Evolutionary conservation across 495 filamentous ascomycete species (phyloP).

Genomic region (Penicillium crystallinum): DNA sequence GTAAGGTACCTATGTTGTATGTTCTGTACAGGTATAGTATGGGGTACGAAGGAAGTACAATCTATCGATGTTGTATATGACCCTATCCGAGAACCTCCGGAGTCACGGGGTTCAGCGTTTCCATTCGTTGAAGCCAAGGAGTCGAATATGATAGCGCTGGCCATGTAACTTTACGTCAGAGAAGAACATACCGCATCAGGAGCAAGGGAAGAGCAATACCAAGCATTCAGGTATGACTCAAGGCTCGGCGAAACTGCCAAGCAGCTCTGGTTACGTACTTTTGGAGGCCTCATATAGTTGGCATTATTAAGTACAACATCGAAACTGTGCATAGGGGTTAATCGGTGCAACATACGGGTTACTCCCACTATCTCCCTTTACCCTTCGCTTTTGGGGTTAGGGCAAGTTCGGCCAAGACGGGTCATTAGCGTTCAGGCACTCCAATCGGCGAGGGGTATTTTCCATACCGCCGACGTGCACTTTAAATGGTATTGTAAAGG

Average conservation of each 20-base stretch:
- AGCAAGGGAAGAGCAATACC: constrained; percentile 6
- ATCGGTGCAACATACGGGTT: no score
- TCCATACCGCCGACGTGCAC: background rate
- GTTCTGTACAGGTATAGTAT: background rate
- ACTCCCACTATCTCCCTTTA: no score
- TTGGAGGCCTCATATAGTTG: no score
- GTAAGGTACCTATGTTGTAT: background rate
- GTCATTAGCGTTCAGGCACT: constrained; percentile 1
- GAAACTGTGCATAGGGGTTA: no score
- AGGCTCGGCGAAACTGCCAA: constrained; percentile 1
- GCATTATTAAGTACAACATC: no score
- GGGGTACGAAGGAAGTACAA: background rate
- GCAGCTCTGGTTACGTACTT: no score
- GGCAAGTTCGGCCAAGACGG: constrained; percentile 5
- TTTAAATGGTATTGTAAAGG: background rate
- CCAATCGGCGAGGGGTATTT: constrained; percentile 1
- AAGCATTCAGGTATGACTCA: constrained; percentile 9
- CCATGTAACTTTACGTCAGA: constrained; percentile 7
- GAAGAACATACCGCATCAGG: background rate
- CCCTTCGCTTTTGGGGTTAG: background rate
- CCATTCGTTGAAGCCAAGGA: background rate
- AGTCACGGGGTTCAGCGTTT: background rate
- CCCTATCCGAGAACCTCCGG: background rate
- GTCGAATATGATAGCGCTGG: background rate
- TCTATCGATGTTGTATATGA: background rate